phyloP scores from a whole-genome alignment of 495 filamentous ascomycete species.

The Xylaria bambusicola region DNA sequence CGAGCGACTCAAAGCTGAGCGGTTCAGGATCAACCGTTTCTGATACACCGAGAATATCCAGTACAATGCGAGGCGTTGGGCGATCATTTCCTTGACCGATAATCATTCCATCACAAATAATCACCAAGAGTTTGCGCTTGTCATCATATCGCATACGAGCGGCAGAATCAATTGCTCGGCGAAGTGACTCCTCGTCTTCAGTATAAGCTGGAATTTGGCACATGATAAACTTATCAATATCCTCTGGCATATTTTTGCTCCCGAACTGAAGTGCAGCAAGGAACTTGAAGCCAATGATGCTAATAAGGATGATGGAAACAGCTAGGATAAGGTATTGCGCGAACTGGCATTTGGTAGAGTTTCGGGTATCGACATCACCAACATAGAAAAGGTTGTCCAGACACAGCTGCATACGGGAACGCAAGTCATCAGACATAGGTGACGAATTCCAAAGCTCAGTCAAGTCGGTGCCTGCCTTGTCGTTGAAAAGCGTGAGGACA shows the following conservation, averaged over 20 bases:
- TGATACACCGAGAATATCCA: constrained; percentile 94
- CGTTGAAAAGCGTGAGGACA: constrained; percentile 76
- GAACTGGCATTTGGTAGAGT: constrained; percentile 82
- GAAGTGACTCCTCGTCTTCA: constrained; percentile 95
- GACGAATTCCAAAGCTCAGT: constrained; percentile 80
- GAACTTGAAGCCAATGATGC: constrained; percentile 93
- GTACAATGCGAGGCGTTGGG: constrained; percentile 91
- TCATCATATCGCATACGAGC: constrained; percentile 97
- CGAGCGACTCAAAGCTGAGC: constrained; percentile 93
- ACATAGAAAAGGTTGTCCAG: constrained; percentile 96
- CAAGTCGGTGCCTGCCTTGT: constrained; percentile 74
- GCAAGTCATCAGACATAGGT: constrained; percentile 52
- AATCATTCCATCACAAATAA: constrained; percentile 99
- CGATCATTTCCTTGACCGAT: constrained; percentile 97
- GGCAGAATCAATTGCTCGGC: constrained; percentile 94
- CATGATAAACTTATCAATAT: constrained; percentile 97
- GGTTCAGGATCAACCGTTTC: constrained; percentile 96
- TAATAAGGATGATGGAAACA: constrained; percentile 78
- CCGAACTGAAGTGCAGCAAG: constrained; percentile 93
- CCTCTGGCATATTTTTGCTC: constrained; percentile 86
- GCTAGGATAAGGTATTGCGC: constrained; percentile 88
- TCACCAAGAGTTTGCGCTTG: constrained; percentile 91
- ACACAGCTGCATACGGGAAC: constrained; percentile 74
- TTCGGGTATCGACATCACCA: constrained; percentile 88
- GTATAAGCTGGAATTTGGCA: constrained; percentile 98